Conservation (phyloP, 108 stramenopile species). For the Skeletonema tropicum region DNA sequence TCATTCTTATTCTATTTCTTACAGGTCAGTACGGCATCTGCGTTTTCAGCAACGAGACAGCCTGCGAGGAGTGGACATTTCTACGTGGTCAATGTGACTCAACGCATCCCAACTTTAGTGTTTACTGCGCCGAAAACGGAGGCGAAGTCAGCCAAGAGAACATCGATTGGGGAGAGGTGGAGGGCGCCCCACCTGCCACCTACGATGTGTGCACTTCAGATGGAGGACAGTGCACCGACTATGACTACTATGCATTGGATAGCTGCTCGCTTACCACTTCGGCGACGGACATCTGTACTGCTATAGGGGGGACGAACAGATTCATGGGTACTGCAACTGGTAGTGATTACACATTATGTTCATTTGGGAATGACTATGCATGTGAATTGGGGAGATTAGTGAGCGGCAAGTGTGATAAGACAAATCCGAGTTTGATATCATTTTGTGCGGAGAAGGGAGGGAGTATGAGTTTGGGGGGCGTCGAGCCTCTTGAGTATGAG, state of each 20-base stretch:
- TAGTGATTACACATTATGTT: not conserved
- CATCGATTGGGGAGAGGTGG: not conserved
- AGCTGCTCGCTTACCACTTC: not conserved
- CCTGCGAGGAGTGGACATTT: conserved; percentile 1
- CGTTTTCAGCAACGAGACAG: conserved; percentile 1
- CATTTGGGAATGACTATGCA: not conserved
- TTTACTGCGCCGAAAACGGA: not conserved
- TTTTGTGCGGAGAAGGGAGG: conserved; percentile 2
- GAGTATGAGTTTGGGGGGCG: not conserved
- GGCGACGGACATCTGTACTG: not conserved
- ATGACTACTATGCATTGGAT: conserved; percentile 5
- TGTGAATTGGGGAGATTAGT: not conserved
- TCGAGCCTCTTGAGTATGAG: not conserved
- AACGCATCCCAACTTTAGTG: not conserved
- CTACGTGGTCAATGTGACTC: not conserved
- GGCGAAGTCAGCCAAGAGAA: not conserved
- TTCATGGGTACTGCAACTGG: not conserved
- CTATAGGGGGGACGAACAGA: not conserved
- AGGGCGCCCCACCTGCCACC: conserved; percentile 3
- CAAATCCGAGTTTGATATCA: not conserved
- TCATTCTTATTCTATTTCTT: not conserved
- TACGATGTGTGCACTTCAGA: conserved; percentile 12
- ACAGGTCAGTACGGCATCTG: conserved; percentile 8
- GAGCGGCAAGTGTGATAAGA: not conserved
- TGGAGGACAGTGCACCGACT: conserved; percentile 3